phyloP scores from a whole-genome alignment of 768 basidiomycete species.

The Cyathus striatus region DNA sequence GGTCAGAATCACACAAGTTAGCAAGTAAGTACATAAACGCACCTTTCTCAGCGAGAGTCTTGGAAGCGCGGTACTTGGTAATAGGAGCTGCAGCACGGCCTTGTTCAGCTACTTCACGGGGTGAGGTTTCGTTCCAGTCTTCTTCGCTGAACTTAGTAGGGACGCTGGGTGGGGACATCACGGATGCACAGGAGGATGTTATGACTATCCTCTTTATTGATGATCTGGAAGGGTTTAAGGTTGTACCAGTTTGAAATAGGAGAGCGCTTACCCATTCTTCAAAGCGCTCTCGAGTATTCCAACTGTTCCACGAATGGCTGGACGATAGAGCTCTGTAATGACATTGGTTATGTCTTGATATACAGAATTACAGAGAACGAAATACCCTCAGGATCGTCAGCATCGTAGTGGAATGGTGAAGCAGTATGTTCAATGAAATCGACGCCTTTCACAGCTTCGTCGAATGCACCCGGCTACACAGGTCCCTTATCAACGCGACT shows the following conservation, averaged over 20 bases:
- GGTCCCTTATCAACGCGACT: background rate
- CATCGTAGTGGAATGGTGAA: slow-evolving; percentile 47
- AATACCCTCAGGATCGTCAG: slow-evolving; percentile 23
- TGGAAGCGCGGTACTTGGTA: background rate
- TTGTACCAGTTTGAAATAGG: background rate
- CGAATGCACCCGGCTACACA: slow-evolving; percentile 52
- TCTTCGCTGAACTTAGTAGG: background rate
- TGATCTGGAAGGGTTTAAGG: too few relatives aligned
- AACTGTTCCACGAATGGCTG: slow-evolving; percentile 36
- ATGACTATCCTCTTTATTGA: background rate
- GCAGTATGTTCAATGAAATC: slow-evolving; percentile 62
- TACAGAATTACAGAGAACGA: background rate
- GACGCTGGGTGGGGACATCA: background rate
- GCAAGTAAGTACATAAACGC: background rate
- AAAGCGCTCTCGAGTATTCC: slow-evolving; percentile 29
- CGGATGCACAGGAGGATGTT: background rate
- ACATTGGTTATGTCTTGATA: background rate
- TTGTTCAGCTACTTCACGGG: background rate
- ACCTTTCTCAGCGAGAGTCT: slow-evolving; percentile 1
- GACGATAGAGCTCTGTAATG: slow-evolving; percentile 10
- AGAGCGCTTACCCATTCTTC: slow-evolving; percentile 32
- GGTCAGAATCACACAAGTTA: background rate
- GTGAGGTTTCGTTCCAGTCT: background rate
- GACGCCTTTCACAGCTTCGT: slow-evolving; percentile 65
- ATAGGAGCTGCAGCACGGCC: background rate